These are phyloP conservation scores for Epichloe sibirici DNA, from an alignment of 2,329 filamentous ascomycete species.

Conservation along the genomic window DNA sequence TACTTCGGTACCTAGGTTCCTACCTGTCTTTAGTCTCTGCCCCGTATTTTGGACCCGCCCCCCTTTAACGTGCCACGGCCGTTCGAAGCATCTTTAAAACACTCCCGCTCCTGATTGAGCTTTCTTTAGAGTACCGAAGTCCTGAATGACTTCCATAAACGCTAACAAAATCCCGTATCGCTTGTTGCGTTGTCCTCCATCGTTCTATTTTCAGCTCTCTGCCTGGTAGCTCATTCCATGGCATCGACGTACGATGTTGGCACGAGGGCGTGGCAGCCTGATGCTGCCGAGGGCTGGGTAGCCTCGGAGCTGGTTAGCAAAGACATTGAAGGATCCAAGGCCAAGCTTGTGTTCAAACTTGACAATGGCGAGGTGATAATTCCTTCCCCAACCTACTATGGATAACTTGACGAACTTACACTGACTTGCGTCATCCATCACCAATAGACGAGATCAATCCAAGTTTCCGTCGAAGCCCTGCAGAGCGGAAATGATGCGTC, in stretches of 20 bases:
- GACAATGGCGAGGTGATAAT: slow-evolving; percentile 76
- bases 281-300: slow-evolving; percentile 92
- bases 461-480: slow-evolving; percentile 65
- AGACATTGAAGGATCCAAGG: slow-evolving; percentile 71
- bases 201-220: slow-evolving; percentile 7
- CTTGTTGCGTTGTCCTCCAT: slow-evolving; percentile 6
- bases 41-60: slow-evolving; percentile 8
- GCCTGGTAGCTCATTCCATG: slow-evolving; percentile 40
- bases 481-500: slow-evolving; percentile 64
- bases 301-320: slow-evolving; percentile 89
- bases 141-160: slow-evolving; percentile 3
- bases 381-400: not conserved
- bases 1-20: too few relatives aligned
- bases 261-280: slow-evolving; percentile 96
- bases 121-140: slow-evolving; percentile 3
- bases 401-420: not conserved
- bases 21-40: not conserved
- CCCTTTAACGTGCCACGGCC: slow-evolving; percentile 4
- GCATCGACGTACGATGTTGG: slow-evolving; percentile 92
- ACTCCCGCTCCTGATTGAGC: not conserved
- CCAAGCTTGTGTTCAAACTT: slow-evolving; percentile 75
- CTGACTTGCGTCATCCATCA: not conserved
- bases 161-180: slow-evolving; percentile 1
- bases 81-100: not conserved
- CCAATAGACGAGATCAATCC: slow-evolving; percentile 61